Percentiles rank a stretch among this genome's conserved stretches.
Evolutionary conservation across 2,329 filamentous ascomycete species (phyloP).

Genomic region (Cercospora nicotianae): DNA sequence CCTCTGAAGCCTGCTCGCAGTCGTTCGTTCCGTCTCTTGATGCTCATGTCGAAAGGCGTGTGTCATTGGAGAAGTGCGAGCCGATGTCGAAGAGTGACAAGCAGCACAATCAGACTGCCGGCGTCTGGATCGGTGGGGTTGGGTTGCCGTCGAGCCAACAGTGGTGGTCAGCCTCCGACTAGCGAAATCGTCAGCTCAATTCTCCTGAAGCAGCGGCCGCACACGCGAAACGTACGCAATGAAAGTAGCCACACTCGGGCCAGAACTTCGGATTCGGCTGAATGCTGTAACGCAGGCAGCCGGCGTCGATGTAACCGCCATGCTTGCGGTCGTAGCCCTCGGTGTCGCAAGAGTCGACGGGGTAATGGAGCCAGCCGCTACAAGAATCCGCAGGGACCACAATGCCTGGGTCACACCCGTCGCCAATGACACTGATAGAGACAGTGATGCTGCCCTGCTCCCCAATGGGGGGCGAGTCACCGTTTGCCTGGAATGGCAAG

Average conservation of each 20-base stretch:
- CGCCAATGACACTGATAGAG: slow-evolving; percentile 3
- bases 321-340: slow-evolving; percentile 15
- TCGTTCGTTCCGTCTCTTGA: not conserved
- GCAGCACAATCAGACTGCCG: not conserved
- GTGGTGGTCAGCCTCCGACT: not conserved
- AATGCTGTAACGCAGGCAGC: slow-evolving; percentile 19
- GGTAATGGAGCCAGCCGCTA: slow-evolving; percentile 1
- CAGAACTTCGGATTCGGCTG: slow-evolving; percentile 19
- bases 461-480: not conserved
- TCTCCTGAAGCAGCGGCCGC: not conserved
- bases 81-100: not conserved
- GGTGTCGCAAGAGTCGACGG: slow-evolving; percentile 16
- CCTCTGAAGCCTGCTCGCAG: not conserved
- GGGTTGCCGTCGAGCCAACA: not conserved
- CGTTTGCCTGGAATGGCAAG: not conserved
- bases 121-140: not conserved
- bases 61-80: not conserved
- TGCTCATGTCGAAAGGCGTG: not conserved
- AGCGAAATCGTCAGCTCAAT: not conserved
- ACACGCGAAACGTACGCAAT: not conserved
- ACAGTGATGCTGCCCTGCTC: slow-evolving; percentile 6
- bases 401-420: not conserved
- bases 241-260: slow-evolving; percentile 12
- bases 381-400: slow-evolving; percentile 7
- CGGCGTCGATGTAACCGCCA: slow-evolving; percentile 14